These are phyloP conservation scores for Endocladia muricata DNA, from an alignment of 31 red algal genomes.

Conservation along the genomic window DNA sequence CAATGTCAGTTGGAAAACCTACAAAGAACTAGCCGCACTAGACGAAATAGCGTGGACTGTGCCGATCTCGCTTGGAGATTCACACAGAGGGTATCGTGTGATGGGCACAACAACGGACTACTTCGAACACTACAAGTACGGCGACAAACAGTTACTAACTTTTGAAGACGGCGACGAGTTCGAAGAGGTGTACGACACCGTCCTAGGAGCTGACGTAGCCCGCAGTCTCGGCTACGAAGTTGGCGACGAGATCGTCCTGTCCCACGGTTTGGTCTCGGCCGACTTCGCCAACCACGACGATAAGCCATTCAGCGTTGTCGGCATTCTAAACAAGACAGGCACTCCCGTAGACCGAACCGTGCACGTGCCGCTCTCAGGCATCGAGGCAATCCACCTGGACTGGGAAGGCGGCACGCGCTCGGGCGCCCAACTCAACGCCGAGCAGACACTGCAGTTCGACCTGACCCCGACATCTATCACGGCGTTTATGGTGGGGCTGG, in stretches of 20 bases:
- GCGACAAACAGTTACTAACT: not conserved
- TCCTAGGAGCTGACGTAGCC: constrained; percentile 6
- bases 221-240: not conserved
- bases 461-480: constrained; percentile 3
- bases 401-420: not conserved
- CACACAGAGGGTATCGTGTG: constrained; percentile 6
- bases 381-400: constrained; percentile 19
- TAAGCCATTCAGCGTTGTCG: constrained; percentile 1
- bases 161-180: not conserved
- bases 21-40: not conserved
- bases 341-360: constrained; percentile 10
- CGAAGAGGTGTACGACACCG: not conserved
- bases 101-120: constrained; percentile 11
- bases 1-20: no score
- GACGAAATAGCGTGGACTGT: not conserved
- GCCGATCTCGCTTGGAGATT: not conserved
- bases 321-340: constrained; percentile 3
- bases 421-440: not conserved
- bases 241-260: not conserved
- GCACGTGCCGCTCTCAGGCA: not conserved
- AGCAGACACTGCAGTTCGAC: not conserved
- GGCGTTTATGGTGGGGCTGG: constrained; percentile 11
- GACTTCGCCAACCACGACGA: not conserved
- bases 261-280: not conserved
- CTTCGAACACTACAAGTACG: constrained; percentile 2